Conservation (phyloP, 306 rosid species). For the Luffa acutangula region DNA sequence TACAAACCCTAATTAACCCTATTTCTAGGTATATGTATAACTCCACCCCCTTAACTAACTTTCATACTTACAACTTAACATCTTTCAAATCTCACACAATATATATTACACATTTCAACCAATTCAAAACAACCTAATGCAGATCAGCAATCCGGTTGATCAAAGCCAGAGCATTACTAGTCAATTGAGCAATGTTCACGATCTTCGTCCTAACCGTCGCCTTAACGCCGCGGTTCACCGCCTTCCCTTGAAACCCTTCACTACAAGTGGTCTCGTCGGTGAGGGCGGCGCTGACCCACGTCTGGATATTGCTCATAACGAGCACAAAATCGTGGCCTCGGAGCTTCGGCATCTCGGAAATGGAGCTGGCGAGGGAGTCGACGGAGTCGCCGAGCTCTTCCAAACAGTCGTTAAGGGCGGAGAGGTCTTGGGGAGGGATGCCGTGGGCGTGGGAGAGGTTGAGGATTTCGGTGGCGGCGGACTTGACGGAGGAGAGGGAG, state of each 20-base stretch:
- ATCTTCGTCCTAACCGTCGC: neutral
- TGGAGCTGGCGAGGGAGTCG: constrained; percentile 37
- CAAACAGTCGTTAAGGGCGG: constrained; percentile 61
- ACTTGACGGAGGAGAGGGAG: constrained; percentile 38
- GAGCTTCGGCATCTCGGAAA: constrained; percentile 35
- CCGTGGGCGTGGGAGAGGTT: constrained; percentile 19
- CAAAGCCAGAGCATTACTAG: constrained; percentile 11
- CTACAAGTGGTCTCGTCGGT: constrained; percentile 14
- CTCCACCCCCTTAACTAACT: neutral
- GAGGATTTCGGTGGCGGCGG: constrained; percentile 26
- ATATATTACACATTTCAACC: neutral
- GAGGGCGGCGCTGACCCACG: constrained; percentile 15
- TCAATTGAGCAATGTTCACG: constrained; percentile 6
- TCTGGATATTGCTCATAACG: constrained; percentile 1
- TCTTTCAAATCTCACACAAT: neutral
- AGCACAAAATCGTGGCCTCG: neutral
- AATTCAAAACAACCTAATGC: neutral
- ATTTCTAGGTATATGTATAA: neutral
- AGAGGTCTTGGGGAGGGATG: neutral
- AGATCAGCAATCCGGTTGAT: neutral
- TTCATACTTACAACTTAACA: neutral
- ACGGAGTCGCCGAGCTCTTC: constrained; percentile 51
- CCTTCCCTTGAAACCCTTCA: neutral
- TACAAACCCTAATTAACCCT: neutral
- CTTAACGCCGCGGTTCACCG: neutral